Base-by-base conservation (phyloP, 805 yeast species). In the Alloascoidea africana region DNA sequence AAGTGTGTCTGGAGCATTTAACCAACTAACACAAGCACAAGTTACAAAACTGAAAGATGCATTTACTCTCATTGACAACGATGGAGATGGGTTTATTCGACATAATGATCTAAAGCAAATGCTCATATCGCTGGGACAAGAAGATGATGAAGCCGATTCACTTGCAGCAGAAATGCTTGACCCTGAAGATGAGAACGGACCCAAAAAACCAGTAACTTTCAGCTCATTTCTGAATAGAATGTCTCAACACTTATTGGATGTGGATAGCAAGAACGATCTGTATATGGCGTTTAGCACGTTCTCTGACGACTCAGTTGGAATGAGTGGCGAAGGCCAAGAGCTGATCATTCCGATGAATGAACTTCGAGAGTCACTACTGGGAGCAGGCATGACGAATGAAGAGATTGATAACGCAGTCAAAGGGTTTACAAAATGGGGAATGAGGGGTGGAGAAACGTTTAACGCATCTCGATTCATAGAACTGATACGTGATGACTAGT, bases 41-140 rank as follows among this genome's bases (percentile, higher is more conserved):
- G 86, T 91, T 49, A 80, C 91, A 42, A 97, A 91, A 53, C 91
- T 91, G 65, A 86, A 85, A 61, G 98, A 91, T 66, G 98, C 98
- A 4, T 91, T 91, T 58, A 85, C 96, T 43, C 73, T 91, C 46
- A 91, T 91, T 50, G 98, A 91, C 66, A 86, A 86, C 58, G 95
- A 91, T 58, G 81, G 87, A 54, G 96, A 87, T 60, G 98, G 98
- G 1, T 50, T 55, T 3, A 44, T 55, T 6, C 40, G 44, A 11
- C 35, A 38, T 2, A 47, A 17, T 2, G 60, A 55, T 39, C 38
- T 87, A 38, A 60, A 57, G 30, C 62, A 66, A 16, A 62, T 77
- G 14, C 65, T 73, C 43, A 59, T 66, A 32, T 66, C 70, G 6
- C 44, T 78, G 13, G 81, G 77, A 23, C 30, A 23, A 8, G 30